A percentile compares a stretch with the other conserved stretches of the same genome.
phyloP scores from a whole-genome alignment of 768 basidiomycete genomes.

The Imleria badia region DNA sequence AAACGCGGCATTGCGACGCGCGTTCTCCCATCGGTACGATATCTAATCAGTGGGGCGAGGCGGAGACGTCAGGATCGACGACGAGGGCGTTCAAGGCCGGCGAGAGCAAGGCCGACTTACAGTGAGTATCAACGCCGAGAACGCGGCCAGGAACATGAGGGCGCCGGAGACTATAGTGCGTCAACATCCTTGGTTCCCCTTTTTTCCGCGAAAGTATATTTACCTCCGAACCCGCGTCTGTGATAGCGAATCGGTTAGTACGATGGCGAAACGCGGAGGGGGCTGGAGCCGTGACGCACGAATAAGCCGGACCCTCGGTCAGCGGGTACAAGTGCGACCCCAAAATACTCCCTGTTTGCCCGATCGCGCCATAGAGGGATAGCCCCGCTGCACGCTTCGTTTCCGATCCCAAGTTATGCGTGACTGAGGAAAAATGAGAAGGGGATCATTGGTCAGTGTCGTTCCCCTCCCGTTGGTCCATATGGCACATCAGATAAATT shows the following conservation, averaged over 20 bases:
- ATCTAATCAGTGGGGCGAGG: constrained; percentile 34
- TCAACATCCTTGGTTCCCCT: background rate
- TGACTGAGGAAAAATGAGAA: constrained; percentile 26
- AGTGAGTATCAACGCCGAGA: constrained; percentile 18
- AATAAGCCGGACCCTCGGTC: constrained; percentile 40
- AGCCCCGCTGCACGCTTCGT: constrained; percentile 43
- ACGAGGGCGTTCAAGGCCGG: background rate
- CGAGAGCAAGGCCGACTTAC: constrained; percentile 10
- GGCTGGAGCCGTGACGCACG: constrained; percentile 18
- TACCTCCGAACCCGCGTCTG: constrained; percentile 23
- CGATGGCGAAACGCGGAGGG: background rate
- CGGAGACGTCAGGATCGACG: background rate
- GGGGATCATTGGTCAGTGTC: background rate
- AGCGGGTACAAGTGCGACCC: constrained; percentile 44
- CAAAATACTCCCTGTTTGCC: constrained; percentile 41
- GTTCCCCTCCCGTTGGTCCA: background rate
- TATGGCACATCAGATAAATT: background rate
- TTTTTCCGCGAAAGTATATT: background rate
- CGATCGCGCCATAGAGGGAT: constrained; percentile 43
- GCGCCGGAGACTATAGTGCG: constrained; percentile 13
- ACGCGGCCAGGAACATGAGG: constrained; percentile 25
- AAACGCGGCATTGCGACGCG: constrained; percentile 49
- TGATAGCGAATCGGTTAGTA: background rate
- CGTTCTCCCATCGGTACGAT: constrained; percentile 65
- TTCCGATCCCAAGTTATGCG: constrained; percentile 45